Conservation (phyloP, 768 basidiomycete genomes). For the Rhodosporidiobolus odoratus region DNA sequence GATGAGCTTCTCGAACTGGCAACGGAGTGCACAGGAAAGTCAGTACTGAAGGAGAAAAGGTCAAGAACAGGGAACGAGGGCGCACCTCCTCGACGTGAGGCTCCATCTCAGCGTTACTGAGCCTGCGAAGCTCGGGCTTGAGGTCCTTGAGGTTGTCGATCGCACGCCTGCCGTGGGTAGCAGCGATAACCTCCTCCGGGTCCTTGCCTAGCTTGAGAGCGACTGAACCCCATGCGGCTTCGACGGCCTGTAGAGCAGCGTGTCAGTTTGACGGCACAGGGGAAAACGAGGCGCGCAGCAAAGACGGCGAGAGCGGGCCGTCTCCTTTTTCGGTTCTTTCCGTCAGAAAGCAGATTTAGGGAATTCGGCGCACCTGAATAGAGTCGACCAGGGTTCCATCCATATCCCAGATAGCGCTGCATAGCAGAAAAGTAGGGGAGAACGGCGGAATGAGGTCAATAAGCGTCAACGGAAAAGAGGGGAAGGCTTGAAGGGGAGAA, state of each 20-base stretch:
- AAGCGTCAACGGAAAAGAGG: neutral
- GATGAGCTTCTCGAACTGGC: slow-evolving; percentile 58
- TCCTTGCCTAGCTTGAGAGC: slow-evolving; percentile 65
- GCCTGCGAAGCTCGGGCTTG: slow-evolving; percentile 42
- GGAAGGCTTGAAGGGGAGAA: too few species aligned
- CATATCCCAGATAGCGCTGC: slow-evolving; percentile 53
- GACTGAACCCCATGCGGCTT: slow-evolving; percentile 70
- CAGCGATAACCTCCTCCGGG: slow-evolving; percentile 62
- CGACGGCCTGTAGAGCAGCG: slow-evolving; percentile 47
- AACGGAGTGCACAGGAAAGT: neutral
- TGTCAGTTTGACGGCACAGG: slow-evolving; percentile 47
- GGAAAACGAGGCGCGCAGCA: too few species aligned
- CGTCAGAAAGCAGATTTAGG: too few species aligned
- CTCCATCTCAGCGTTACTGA: slow-evolving; percentile 40
- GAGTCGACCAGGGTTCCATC: slow-evolving; percentile 68
- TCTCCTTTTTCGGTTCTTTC: too few species aligned
- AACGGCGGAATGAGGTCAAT: too few species aligned
- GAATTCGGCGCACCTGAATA: slow-evolving; percentile 47
- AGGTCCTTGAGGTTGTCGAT: slow-evolving; percentile 61
- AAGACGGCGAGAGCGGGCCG: too few species aligned
- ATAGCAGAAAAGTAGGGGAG: neutral
- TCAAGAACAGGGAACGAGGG: neutral
- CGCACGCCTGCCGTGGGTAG: slow-evolving; percentile 73
- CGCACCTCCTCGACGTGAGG: slow-evolving; percentile 41
- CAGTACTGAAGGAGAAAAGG: neutral